A percentile compares a stretch with the other conserved stretches of the same genome.
These are phyloP conservation scores for Sapria himalayana DNA, from an alignment of 345 rosid species.

Conservation along the genomic window DNA sequence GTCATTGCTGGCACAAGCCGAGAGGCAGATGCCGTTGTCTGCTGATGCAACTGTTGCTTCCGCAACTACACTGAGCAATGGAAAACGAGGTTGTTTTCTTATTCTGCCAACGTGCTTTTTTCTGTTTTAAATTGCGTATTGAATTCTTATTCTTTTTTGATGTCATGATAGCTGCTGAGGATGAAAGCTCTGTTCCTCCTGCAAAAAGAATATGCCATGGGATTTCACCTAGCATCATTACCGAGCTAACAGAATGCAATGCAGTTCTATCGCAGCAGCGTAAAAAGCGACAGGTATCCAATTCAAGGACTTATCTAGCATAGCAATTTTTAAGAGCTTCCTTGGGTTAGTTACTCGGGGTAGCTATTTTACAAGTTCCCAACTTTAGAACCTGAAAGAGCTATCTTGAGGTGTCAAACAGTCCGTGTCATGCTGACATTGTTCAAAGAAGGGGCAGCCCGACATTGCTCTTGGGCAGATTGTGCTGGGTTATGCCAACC, in stretches of 20 bases:
- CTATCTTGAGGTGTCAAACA: too few relatives aligned
- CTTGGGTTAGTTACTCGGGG: too few relatives aligned
- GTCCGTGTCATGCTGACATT: too few relatives aligned
- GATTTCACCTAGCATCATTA: constrained; percentile 38
- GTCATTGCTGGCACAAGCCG: constrained; percentile 57
- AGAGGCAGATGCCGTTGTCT: constrained; percentile 46
- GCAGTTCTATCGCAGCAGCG: constrained; percentile 80
- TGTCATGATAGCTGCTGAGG: constrained; percentile 20
- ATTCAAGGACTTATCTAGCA: too few relatives aligned
- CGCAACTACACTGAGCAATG: constrained; percentile 47
- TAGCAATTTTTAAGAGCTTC: too few relatives aligned
- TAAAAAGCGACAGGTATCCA: constrained; percentile 68
- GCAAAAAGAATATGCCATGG: constrained; percentile 47
- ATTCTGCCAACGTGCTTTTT: background rate
- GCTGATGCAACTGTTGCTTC: constrained; percentile 23
- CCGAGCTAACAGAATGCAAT: constrained; percentile 72
- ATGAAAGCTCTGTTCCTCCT: constrained; percentile 28
- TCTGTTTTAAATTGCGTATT: background rate
- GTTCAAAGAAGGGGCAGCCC: too few relatives aligned
- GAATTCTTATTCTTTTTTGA: constrained; percentile 5
- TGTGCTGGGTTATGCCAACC: too few relatives aligned
- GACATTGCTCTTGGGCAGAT: too few relatives aligned
- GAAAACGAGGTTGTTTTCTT: constrained; percentile 49
- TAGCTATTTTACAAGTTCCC: too few relatives aligned
- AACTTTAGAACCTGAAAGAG: too few relatives aligned